Evolutionary conservation across 2,329 filamentous ascomycete species (phyloP), one percentile per base, ranked within the genome.

Genomic region (Sporothrix pallida): DNA sequence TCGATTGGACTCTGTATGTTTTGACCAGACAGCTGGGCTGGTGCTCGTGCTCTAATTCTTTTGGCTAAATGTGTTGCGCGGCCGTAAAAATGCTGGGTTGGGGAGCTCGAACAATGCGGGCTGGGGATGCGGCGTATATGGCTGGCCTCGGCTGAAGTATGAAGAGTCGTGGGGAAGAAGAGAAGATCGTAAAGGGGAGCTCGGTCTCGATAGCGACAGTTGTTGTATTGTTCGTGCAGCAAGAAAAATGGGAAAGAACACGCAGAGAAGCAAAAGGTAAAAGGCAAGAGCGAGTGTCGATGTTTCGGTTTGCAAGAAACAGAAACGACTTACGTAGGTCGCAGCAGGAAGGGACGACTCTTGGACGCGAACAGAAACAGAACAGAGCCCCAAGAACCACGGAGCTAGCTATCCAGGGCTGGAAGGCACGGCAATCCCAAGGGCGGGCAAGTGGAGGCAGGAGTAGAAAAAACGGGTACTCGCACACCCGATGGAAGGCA

Each of bases 371-470:
- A 20, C 8, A 44, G 62, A 56, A 12, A 20, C 20, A 5, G 13
- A 17, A 56, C 3, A 56, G 52, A 56, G 52, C 52, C 23, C 31
- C 31, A 37, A 37, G 31, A 37, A 37, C 31, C 31, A 5, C 4
- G 31, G 31, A 37, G 31, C 31, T 37, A 58, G 54, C 54, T 26
- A 31, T 58, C 12, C 54, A 58, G 54, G 23, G 23, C n/a, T 60
- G 56, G 56, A 60, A 60, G 56, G 56, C 56, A 60, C 56, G 56
- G 52, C 52, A 60, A 31, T 31, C 5, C 56, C 56, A 60, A 60
- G 56, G 56, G 26, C 56, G 42, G 42, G 62, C 48, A 26, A 67
- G 58, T 63, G 58, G 58, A 63, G 58, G 37, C 58, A 44, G 31
- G 31, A 62, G 58, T 42, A 63, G 37, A 62, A 60, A 46, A 65